Evolutionary conservation across 164 flowering plant genomes (phyloP), one percentile per base, ranked within the genome.

Genomic region (Cinnamomum chago): DNA sequence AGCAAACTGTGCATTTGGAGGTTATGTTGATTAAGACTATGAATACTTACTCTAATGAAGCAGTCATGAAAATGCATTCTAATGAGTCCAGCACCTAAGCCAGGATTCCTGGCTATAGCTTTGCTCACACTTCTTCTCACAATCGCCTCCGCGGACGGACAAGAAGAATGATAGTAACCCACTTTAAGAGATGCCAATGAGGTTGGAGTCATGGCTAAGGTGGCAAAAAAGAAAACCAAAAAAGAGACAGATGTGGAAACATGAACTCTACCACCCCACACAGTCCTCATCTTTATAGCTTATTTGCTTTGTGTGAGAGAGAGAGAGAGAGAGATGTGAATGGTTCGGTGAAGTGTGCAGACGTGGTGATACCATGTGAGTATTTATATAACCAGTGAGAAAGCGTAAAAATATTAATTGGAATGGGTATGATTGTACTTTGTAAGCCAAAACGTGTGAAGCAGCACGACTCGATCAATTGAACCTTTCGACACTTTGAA

Each of bases 41-140:
- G 24, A 60, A 22, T 18, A 65, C 75, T 22, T 24, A 88, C 93
- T 77, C 91, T 82, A 9, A 89, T 88, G 76, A 89, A 88, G 76
- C 93, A 89, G 74, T 89, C 93, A 73, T 88, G 93, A 80, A 88
- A 89, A 73, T 89, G 90, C 89, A 88, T 76, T 67, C 91, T 65
- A 28, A 89, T 83, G 71, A 89, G 86, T 5, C 89, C 90, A 62
- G 90, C 90, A 55, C 81, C 91, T 10, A 89, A 20, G 62, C 87
- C 89, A 14, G 88, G 86, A 73, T 88, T 83, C 3, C 62, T 15
- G 2, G 87, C 71, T 18, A 86, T 71, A 1, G 84, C 87, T 50
- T 79, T 81, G 78, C 68, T 62, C 1, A 90, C 90, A 0, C 80
- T 81, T 24, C 71, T 76, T 30, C 76, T 67, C 68, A 80, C 80